Percentiles rank a stretch among this genome's conserved stretches.
phyloP scores from a whole-genome alignment of 441 rosid species.

The Gossypium schwendimanii region DNA sequence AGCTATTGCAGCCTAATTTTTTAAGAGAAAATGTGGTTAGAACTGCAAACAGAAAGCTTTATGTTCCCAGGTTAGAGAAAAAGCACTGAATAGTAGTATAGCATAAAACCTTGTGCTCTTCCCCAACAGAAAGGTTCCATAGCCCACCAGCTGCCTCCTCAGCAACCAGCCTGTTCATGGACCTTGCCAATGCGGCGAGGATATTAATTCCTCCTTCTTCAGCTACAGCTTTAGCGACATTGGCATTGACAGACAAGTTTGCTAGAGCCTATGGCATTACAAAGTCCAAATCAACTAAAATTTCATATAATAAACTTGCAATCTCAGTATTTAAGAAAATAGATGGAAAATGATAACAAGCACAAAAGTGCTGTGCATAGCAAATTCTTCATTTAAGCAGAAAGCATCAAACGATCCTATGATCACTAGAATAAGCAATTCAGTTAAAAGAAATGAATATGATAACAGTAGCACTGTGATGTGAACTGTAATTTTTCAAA shows the following conservation, averaged over 20 bases:
- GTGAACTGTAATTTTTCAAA: not conserved
- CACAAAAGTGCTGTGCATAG: not conserved
- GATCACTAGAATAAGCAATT: not conserved
- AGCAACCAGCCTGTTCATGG: slow-evolving; percentile 90
- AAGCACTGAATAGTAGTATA: not conserved
- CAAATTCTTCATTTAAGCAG: not conserved
- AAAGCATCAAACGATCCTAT: slow-evolving; percentile 4
- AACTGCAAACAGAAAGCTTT: slow-evolving; percentile 10
- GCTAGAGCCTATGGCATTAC: slow-evolving; percentile 63
- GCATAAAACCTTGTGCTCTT: slow-evolving; percentile 81
- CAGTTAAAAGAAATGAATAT: not conserved
- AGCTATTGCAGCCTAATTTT: slow-evolving; percentile 73
- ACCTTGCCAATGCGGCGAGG: slow-evolving; percentile 76
- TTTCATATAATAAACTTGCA: slow-evolving; percentile 2
- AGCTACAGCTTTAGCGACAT: slow-evolving; percentile 92
- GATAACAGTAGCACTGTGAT: not conserved
- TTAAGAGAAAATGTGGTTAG: slow-evolving; percentile 5
- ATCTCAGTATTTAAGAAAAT: slow-evolving; percentile 4
- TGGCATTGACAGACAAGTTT: slow-evolving; percentile 87
- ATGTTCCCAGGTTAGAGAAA: not conserved
- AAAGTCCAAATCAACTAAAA: slow-evolving; percentile 11
- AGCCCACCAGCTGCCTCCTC: slow-evolving; percentile 99
- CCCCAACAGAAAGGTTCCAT: slow-evolving; percentile 99
- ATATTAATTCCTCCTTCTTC: slow-evolving; percentile 82
- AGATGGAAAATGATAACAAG: not conserved